Percentiles rank a stretch among this genome's conserved stretches.
Conservation (phyloP, 768 basidiomycete species). For the Daedaleopsis sinensis region DNA sequence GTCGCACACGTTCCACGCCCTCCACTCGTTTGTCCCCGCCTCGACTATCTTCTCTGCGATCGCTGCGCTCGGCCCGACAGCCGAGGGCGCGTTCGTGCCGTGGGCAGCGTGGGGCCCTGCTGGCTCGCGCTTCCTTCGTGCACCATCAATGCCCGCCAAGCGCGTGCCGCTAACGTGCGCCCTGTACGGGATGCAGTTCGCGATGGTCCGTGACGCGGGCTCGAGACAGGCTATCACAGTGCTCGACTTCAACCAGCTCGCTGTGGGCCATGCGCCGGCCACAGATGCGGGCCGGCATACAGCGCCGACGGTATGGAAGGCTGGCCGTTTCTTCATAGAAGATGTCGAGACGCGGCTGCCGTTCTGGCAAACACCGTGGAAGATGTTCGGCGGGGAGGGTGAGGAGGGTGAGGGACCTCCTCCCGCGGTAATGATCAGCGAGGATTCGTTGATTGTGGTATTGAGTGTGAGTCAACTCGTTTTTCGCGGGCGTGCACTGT, state of each 20-base stretch:
- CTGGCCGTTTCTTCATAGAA: background rate
- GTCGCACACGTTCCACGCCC: too few species aligned
- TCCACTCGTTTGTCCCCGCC: slow-evolving; percentile 47
- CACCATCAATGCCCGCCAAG: slow-evolving; percentile 31
- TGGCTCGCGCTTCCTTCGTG: slow-evolving; percentile 46
- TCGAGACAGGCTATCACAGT: slow-evolving; percentile 36
- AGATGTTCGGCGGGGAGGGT: slow-evolving; percentile 6
- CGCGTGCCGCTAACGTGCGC: slow-evolving; percentile 70
- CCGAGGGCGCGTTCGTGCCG: too few species aligned
- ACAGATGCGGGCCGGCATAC: too few species aligned
- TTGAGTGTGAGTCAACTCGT: slow-evolving; percentile 19
- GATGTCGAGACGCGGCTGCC: slow-evolving; percentile 49
- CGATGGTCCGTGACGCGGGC: slow-evolving; percentile 26
- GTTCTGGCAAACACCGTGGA: slow-evolving; percentile 41
- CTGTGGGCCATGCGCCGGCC: slow-evolving; percentile 16
- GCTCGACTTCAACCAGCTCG: slow-evolving; percentile 56
- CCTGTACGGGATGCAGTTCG: slow-evolving; percentile 52
- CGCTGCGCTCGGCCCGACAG: too few species aligned
- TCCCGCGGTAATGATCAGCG: slow-evolving; percentile 52
- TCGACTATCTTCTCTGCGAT: slow-evolving; percentile 37
- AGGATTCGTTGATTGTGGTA: slow-evolving; percentile 57
- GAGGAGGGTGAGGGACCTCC: slow-evolving; percentile 20
- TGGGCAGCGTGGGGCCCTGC: slow-evolving; percentile 59
- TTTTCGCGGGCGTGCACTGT: too few species aligned
- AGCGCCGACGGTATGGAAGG: background rate